phyloP scores from a whole-genome alignment of 768 basidiomycete genomes.

The Serpula lacrymans region DNA sequence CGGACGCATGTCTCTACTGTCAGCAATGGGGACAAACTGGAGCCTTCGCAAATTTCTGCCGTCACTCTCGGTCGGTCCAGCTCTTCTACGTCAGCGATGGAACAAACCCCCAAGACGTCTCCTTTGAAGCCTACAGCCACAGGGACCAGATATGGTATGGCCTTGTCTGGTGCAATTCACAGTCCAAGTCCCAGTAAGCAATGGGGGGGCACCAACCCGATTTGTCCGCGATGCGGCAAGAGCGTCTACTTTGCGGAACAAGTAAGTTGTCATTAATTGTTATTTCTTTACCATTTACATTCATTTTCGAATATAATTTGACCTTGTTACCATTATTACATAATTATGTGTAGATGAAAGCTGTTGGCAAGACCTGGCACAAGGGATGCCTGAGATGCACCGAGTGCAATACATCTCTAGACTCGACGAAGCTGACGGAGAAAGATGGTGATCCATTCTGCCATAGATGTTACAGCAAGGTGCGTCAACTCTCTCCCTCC shows the following conservation, averaged over 20 bases:
- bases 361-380: conserved; percentile 77
- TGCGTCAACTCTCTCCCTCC: conserved; percentile 9
- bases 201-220: conserved; percentile 59
- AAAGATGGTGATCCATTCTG: conserved; percentile 74
- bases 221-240: conserved; percentile 67
- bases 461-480: conserved; percentile 72
- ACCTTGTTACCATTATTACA: too few species aligned
- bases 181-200: conserved; percentile 40
- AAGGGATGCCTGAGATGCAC: conserved; percentile 75
- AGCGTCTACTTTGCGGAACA: conserved; percentile 87
- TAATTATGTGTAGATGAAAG: conserved; percentile 79
- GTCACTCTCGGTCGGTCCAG: conserved; percentile 2
- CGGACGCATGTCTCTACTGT: neutral
- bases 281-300: too few species aligned
- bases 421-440: conserved; percentile 70
- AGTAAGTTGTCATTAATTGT: conserved; percentile 42
- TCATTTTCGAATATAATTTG: too few species aligned
- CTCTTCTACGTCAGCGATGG: conserved; percentile 9
- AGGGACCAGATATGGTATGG: conserved; percentile 66
- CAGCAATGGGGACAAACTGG: conserved; percentile 3
- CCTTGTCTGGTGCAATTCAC: conserved; percentile 41
- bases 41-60: conserved; percentile 6
- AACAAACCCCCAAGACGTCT: conserved; percentile 22
- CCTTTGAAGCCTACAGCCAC: conserved; percentile 46
- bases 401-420: conserved; percentile 65